phyloP scores from a whole-genome alignment of 331 rosid species.

The Spiraea crenata region DNA sequence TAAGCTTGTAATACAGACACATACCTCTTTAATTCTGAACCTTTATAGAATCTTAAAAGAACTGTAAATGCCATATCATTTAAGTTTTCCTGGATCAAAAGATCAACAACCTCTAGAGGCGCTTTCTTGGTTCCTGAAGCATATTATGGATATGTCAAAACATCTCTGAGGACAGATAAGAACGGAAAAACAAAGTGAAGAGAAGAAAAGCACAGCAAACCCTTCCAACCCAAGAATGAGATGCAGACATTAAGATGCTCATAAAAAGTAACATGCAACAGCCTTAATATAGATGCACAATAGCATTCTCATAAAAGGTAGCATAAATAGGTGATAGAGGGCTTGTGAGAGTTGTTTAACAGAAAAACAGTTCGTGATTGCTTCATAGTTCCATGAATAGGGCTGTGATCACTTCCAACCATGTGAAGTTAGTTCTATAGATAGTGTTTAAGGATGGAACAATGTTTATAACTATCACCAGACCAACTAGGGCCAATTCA shows the following conservation, averaged over 20 bases:
- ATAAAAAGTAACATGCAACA: not conserved
- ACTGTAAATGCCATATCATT: conserved; percentile 77
- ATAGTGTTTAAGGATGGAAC: not conserved
- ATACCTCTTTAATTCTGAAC: conserved; percentile 79
- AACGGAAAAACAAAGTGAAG: not conserved
- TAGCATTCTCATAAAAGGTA: not conserved
- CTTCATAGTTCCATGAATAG: too few relatives aligned
- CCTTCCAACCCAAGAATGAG: not conserved
- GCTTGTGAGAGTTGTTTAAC: not conserved
- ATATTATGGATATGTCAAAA: conserved; percentile 12
- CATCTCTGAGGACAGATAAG: not conserved
- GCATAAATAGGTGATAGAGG: not conserved
- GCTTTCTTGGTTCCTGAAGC: conserved; percentile 51
- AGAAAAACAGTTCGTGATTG: too few relatives aligned
- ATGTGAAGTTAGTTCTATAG: not conserved
- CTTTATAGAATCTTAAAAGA: conserved; percentile 74
- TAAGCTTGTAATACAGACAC: conserved; percentile 17
- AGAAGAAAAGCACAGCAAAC: not conserved
- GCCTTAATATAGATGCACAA: not conserved
- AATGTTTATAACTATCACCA: not conserved
- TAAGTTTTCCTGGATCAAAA: conserved; percentile 62
- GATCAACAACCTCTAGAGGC: conserved; percentile 71
- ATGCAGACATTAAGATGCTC: not conserved
- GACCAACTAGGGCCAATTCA: not conserved
- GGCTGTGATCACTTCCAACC: not conserved